phyloP scores from a whole-genome alignment of 768 basidiomycete genomes.

The Pholiota molesta region DNA sequence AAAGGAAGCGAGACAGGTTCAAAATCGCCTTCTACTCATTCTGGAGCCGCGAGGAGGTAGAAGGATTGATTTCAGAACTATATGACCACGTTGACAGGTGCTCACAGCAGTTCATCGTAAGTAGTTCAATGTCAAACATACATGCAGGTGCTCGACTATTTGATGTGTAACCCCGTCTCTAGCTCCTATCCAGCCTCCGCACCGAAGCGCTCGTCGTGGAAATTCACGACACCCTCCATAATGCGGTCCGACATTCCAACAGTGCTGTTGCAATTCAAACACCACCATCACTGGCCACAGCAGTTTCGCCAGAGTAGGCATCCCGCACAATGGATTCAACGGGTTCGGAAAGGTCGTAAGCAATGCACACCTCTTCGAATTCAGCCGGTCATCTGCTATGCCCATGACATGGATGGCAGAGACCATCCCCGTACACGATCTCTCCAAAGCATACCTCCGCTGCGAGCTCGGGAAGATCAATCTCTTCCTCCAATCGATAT shows the following conservation, averaged over 20 bases:
- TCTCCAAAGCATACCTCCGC: slow-evolving; percentile 7
- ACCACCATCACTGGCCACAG: not conserved
- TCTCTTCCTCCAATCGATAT: not conserved
- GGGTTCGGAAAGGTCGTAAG: not conserved
- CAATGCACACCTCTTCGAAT: not conserved
- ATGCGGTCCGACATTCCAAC: not conserved
- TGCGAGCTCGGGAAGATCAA: slow-evolving; percentile 1
- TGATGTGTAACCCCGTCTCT: not conserved
- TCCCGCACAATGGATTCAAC: not conserved
- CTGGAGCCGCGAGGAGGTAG: not conserved
- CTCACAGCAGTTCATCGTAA: slow-evolving; percentile 1
- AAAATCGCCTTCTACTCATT: not conserved
- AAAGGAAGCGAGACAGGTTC: slow-evolving; percentile 4
- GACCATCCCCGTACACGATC: slow-evolving; percentile 1
- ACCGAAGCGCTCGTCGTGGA: not conserved
- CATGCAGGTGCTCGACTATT: not conserved
- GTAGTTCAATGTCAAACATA: not conserved
- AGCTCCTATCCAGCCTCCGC: not conserved
- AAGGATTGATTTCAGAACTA: not conserved
- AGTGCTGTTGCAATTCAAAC: not conserved
- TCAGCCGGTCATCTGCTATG: not conserved
- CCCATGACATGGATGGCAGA: slow-evolving; percentile 6
- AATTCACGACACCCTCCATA: not conserved
- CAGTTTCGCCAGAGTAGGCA: not conserved
- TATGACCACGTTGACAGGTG: slow-evolving; percentile 2